Percentiles rank a stretch among this genome's conserved stretches.
Conservation (phyloP, 73 alveolate genomes). For the Tetrahymena borealis region DNA sequence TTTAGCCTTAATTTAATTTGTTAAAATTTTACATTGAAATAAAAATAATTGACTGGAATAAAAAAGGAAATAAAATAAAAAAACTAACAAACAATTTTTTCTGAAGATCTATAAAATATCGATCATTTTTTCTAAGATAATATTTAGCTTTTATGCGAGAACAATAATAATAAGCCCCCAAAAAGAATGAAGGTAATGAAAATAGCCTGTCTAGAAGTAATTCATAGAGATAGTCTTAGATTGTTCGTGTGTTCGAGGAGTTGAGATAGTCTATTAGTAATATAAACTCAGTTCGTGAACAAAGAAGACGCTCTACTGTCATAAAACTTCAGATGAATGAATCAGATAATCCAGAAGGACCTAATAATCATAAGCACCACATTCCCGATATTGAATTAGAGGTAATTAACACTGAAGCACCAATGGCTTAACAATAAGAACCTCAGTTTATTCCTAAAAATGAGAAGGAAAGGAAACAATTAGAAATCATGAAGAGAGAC, state of each 20-base stretch:
- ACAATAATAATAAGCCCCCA: neutral
- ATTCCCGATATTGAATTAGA: neutral
- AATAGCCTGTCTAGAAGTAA: neutral
- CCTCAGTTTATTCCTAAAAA: neutral
- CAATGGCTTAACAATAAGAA: neutral
- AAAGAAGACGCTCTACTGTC: neutral
- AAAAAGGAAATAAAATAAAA: no score
- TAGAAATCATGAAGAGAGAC: constrained; percentile 44
- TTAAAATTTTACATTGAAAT: no score
- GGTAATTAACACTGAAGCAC: neutral
- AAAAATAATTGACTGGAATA: no score
- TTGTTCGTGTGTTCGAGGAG: neutral
- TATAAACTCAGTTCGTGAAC: neutral
- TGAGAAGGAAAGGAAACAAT: neutral
- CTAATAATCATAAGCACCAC: neutral
- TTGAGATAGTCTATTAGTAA: neutral
- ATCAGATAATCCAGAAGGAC: neutral
- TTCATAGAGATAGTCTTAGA: neutral
- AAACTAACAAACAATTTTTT: no score
- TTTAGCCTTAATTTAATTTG: no score
- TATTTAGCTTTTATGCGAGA: neutral
- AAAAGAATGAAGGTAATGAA: neutral
- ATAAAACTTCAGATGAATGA: neutral
- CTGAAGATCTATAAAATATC: no score
- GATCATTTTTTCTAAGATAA: no score